A percentile compares a stretch with the other conserved stretches of the same genome.
These are phyloP conservation scores for Plantago major DNA, from an alignment of 257 asterid species.

Conservation along the genomic window DNA sequence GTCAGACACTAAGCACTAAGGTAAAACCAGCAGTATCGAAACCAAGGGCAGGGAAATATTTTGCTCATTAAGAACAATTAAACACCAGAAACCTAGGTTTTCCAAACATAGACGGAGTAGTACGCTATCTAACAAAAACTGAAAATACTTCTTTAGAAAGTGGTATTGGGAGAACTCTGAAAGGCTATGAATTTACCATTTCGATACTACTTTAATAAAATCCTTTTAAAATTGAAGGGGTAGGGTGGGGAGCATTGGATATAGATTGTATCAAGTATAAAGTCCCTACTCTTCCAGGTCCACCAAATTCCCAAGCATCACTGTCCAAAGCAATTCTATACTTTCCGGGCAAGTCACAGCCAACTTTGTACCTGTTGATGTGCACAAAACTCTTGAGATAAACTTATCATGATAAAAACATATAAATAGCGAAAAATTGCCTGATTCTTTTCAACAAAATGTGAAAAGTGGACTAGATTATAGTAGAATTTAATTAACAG, in stretches of 20 bases:
- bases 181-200: too few relatives aligned
- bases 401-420: background rate
- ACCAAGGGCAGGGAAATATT: too few relatives aligned
- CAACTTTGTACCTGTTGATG: conserved; percentile 80
- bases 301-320: conserved; percentile 92
- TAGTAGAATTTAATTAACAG: background rate
- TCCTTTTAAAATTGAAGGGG: too few relatives aligned
- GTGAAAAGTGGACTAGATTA: background rate
- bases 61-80: too few relatives aligned
- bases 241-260: background rate
- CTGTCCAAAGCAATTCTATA: conserved; percentile 88
- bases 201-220: too few relatives aligned
- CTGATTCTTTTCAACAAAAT: background rate
- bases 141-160: too few relatives aligned
- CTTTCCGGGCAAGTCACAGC: conserved; percentile 94
- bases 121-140: too few relatives aligned
- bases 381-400: background rate
- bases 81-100: too few relatives aligned
- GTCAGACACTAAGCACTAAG: background rate
- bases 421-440: background rate
- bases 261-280: conserved; percentile 13
- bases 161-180: too few relatives aligned
- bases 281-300: conserved; percentile 84
- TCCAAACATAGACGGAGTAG: too few relatives aligned
- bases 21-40: too few relatives aligned